phyloP scores from a whole-genome alignment of 192 early-diverging fungal genomes.

The Dimargaris cristalligena region DNA sequence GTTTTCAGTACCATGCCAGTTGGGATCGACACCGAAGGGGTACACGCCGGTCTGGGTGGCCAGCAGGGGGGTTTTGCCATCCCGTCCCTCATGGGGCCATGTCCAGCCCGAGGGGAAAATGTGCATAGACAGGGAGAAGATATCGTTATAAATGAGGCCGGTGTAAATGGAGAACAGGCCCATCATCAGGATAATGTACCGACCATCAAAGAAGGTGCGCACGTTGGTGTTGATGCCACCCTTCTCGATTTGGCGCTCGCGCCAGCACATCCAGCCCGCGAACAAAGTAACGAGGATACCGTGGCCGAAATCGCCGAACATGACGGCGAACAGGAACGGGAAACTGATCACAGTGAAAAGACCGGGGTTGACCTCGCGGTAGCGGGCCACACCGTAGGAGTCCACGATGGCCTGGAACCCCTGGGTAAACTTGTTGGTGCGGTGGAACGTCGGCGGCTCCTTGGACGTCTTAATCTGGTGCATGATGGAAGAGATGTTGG shows the following conservation, averaged over 20 bases:
- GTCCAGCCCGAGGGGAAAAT: slow-evolving; percentile 60
- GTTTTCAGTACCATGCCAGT: slow-evolving; percentile 91
- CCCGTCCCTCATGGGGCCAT: slow-evolving; percentile 46
- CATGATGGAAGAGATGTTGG: slow-evolving; percentile 73
- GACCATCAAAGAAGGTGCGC: slow-evolving; percentile 77
- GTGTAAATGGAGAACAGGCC: slow-evolving; percentile 94
- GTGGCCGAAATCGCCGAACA: slow-evolving; percentile 99
- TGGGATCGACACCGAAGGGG: slow-evolving; percentile 75
- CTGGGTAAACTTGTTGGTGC: slow-evolving; percentile 90
- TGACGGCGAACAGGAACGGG: slow-evolving; percentile 98
- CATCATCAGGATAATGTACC: slow-evolving; percentile 98
- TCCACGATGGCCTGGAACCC: slow-evolving; percentile 96
- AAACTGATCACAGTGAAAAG: slow-evolving; percentile 93
- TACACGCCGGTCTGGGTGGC: slow-evolving; percentile 51
- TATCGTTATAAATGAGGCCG: slow-evolving; percentile 95
- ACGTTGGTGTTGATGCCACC: slow-evolving; percentile 46
- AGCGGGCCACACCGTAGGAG: slow-evolving; percentile 90
- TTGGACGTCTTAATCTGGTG: slow-evolving; percentile 71
- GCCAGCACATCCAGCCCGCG: slow-evolving; percentile 54
- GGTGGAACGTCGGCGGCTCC: slow-evolving; percentile 86
- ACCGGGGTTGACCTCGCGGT: slow-evolving; percentile 96
- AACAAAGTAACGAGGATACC: slow-evolving; percentile 69
- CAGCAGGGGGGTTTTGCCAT: slow-evolving; percentile 37
- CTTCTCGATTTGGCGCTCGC: slow-evolving; percentile 65
- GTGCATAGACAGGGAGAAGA: slow-evolving; percentile 72